Evolutionary conservation across 139 green algal genomes (phyloP), one percentile per base, ranked within the genome.

Genomic region (Penium margaritaceum): DNA sequence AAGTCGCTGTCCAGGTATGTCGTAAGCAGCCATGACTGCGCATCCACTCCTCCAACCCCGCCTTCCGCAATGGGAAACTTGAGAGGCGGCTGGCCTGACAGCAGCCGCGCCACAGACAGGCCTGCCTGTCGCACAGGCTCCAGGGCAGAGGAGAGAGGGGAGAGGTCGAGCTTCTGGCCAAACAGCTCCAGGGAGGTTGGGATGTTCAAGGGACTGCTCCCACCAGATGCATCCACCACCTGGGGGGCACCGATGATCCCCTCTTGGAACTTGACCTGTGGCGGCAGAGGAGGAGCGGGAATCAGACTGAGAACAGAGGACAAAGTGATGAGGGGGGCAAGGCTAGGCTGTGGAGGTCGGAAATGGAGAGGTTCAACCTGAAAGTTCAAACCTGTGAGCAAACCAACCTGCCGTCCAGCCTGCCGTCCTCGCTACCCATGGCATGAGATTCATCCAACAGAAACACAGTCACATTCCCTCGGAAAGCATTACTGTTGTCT

Each of bases 81-180:
- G 9, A 81, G 43, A 2, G 85, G 36, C 63, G 5, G 91, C 86
- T 0, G 89, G 91, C 38, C 77, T 62, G 61, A 96, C 79, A 15
- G 68, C 66, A 38, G 85, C 86, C 47, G 81, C 33, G 46, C 70
- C 24, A 66, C 39, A n/a, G 24, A 14, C 29, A 38, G 12, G 2
- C 72, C 70, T 5, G 70, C 70, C 14, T 80, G 33, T 37, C 76
- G 39, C 17, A 81, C 9, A 19, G 70, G 74, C 29, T 75, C 76
- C 24, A 81, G 33, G 1, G 75, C 24, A 5, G 27, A 29, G 1
- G 71, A 24, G 29, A 66, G 7, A 17, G 68, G 74, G 0, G 46
- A 44, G 15, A 81, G 27, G 44, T 76, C 41, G 0, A 81, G 6
- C 7, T 19, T 74, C 27, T 77, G 74, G 21, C 70, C 70, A 24